These are phyloP conservation scores for Trametes elegans DNA, from an alignment of 768 basidiomycete genomes.

Conservation along the genomic window DNA sequence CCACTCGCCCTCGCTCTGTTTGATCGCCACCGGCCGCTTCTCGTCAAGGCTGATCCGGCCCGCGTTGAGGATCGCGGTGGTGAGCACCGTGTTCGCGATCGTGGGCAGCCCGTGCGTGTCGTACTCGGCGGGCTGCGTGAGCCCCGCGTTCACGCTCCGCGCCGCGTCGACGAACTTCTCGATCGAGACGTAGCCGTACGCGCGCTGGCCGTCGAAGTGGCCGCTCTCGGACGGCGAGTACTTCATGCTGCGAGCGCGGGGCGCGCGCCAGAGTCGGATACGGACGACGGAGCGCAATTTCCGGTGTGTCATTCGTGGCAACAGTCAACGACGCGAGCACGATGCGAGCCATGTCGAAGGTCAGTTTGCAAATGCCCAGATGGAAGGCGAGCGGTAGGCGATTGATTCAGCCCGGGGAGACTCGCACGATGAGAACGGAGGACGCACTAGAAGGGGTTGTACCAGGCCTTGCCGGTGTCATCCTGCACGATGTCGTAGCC, in stretches of 20 bases:
- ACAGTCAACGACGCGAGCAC: neutral
- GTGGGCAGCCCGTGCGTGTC: constrained; percentile 83
- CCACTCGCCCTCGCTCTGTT: constrained; percentile 63
- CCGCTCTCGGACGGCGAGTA: constrained; percentile 90
- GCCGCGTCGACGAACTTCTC: constrained; percentile 90
- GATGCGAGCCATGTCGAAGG: neutral
- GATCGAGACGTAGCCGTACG: constrained; percentile 89
- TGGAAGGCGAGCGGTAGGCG: neutral
- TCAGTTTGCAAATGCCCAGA: neutral
- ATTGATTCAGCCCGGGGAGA: constrained; percentile 9
- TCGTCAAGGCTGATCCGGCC: constrained; percentile 90
- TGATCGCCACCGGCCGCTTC: constrained; percentile 79
- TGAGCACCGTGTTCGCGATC: constrained; percentile 83
- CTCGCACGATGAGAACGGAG: constrained; percentile 10
- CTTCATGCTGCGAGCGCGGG: constrained; percentile 66
- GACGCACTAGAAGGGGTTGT: constrained; percentile 88
- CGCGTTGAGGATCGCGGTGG: constrained; percentile 86
- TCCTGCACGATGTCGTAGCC: constrained; percentile 90
- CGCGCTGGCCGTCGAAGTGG: constrained; percentile 91
- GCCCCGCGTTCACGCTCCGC: constrained; percentile 71
- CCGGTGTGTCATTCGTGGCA: neutral
- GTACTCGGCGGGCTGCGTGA: constrained; percentile 65
- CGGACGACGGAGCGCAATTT: neutral
- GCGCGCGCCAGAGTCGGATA: neutral
- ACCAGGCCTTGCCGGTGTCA: constrained; percentile 80